Evolutionary conservation across 352 stramenopile genomes (phyloP).

Genomic region (Globisporangium orthogonon): DNA sequence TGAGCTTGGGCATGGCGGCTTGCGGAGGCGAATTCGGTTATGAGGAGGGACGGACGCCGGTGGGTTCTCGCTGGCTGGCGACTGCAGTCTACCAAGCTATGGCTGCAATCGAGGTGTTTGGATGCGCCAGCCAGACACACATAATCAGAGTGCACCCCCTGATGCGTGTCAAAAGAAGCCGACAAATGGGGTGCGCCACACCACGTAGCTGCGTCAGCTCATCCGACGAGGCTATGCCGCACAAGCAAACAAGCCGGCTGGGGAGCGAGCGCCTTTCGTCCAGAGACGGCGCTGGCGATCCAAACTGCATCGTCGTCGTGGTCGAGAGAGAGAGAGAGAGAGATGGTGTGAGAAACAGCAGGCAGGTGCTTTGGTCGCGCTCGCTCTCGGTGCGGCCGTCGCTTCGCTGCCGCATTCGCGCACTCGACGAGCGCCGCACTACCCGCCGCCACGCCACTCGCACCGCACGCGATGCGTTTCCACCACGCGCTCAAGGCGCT

Average conservation of each 20-base stretch:
- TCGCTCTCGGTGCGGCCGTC: neutral
- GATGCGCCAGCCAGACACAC: no score
- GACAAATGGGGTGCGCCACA: neutral
- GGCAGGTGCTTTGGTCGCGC: neutral
- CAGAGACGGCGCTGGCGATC: neutral
- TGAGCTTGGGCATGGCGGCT: slow-evolving; percentile 3
- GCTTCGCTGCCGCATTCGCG: neutral
- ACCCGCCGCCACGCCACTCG: neutral
- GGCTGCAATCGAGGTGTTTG: neutral
- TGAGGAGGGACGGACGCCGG: neutral
- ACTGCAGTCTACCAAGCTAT: neutral
- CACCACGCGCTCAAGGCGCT: neutral
- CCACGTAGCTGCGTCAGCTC: neutral
- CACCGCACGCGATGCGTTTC: neutral
- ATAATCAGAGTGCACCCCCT: no score
- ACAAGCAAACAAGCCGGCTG: no score
- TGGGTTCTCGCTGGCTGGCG: no score
- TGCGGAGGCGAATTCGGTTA: neutral
- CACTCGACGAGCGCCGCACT: neutral
- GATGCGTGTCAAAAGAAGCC: neutral
- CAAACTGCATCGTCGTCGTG: neutral
- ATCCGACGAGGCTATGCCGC: no score
- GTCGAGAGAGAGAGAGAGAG: neutral
- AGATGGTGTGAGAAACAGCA: neutral
- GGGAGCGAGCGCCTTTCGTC: neutral